Evolutionary conservation across 768 basidiomycete genomes (phyloP).

Genomic region (Kwoniella newhampshirensis): DNA sequence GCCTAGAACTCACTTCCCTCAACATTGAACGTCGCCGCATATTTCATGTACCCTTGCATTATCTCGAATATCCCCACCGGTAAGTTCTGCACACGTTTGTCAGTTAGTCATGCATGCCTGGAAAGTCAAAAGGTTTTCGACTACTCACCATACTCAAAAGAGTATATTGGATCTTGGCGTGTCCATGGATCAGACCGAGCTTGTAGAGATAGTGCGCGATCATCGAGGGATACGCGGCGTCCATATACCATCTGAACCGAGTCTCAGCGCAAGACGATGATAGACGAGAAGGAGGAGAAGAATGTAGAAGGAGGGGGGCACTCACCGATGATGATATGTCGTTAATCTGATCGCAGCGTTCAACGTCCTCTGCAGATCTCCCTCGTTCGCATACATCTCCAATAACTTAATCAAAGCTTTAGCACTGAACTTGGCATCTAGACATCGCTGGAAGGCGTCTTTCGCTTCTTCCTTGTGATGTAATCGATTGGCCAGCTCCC

Average conservation of each 20-base stretch:
- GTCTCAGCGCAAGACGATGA: conserved; percentile 54
- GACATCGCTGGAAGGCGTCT: conserved; percentile 92
- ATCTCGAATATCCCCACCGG: conserved; percentile 86
- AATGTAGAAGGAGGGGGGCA: no score
- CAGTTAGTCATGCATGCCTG: neutral
- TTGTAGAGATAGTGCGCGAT: conserved; percentile 91
- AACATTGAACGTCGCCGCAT: conserved; percentile 75
- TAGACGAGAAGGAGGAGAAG: no score
- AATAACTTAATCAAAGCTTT: conserved; percentile 93
- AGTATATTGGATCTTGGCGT: conserved; percentile 90
- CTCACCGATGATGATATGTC: conserved; percentile 70
- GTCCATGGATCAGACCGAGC: conserved; percentile 86
- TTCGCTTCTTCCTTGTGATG: conserved; percentile 99
- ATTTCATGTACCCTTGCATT: conserved; percentile 86
- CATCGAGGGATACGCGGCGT: conserved; percentile 74
- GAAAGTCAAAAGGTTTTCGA: neutral
- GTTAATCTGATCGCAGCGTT: conserved; percentile 91
- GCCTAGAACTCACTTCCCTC: conserved; percentile 46
- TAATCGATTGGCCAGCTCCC: conserved; percentile 86
- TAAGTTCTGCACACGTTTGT: conserved; percentile 54
- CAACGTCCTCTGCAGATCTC: conserved; percentile 83
- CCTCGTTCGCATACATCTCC: conserved; percentile 95
- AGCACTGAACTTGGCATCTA: conserved; percentile 81
- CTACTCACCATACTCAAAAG: conserved; percentile 77
- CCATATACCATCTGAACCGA: conserved; percentile 53